Evolutionary conservation across 2,329 filamentous ascomycete species (phyloP), one percentile per base, ranked within the genome.

Genomic region (Ambrosiella xylebori): DNA sequence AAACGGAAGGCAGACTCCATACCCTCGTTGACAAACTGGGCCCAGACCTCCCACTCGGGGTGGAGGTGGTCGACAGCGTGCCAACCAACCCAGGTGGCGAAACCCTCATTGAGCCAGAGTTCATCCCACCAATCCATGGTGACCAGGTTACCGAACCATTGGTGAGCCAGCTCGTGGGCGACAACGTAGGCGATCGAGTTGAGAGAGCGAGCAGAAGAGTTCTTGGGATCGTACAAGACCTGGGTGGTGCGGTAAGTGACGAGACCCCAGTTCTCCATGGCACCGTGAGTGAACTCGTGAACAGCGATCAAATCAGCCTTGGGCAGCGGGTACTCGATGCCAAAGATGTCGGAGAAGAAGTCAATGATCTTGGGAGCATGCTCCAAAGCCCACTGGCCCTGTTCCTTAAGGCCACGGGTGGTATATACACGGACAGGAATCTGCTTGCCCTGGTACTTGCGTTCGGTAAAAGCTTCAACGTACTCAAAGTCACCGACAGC

Each of bases 21-120:
- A 65, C 86, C 86, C 74, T 97, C 93, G 72, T 88, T 88, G 65
- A 97, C 88, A 72, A 96, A 98, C 72, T 96, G 90, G 60, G 87
- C 85, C 93, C 93, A 98, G 38, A 97, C 86, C 65, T 97, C 84
- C 91, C 93, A 97, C 64, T 96, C 91, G 2, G 93, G 93, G 70
- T 97, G 88, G 58, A 97, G 81, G 67, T 94, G 80, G 67, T 97
- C 88, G 60, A 90, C 82, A 8, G 89, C 90, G 61, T 90, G 79
- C 91, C 91, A 98, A 56, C 91, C 93, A 49, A 96, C 91, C 91
- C 91, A 97, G 2, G 93, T 98, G 47, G 93, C 93, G 67, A 98
- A 98, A 11, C 90, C 90, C 71, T 97, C 91, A 66, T 95, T 95
- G 56, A 95, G 78, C 89, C 89, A 95, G 45, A 93, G 78, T 72